A percentile compares a stretch with the other conserved stretches of the same genome.
These are phyloP conservation scores for Aciculoconidium aculeatum DNA, from an alignment of 805 yeast genomes.

Conservation along the genomic window DNA sequence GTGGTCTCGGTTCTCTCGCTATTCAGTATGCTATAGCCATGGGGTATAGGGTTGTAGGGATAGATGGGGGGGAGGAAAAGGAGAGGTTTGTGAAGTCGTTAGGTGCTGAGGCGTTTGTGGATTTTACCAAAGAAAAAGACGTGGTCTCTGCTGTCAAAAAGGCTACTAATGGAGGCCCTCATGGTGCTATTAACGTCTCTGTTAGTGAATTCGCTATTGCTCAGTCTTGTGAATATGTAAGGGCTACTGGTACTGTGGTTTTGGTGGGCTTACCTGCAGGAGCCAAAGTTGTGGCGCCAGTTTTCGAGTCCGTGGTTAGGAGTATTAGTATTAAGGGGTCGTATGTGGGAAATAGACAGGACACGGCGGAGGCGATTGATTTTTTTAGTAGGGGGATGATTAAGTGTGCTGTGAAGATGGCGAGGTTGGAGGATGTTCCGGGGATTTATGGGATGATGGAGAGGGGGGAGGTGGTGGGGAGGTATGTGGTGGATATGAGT, in stretches of 20 bases:
- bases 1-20: constrained; percentile 75
- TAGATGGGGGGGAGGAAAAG: constrained; percentile 73
- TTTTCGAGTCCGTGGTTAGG: constrained; percentile 36
- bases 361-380: constrained; percentile 40
- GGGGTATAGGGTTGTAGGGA: constrained; percentile 64
- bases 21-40: constrained; percentile 71
- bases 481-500: constrained; percentile 43
- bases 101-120: constrained; percentile 24
- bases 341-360: constrained; percentile 43
- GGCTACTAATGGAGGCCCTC: constrained; percentile 69
- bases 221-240: constrained; percentile 37
- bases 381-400: constrained; percentile 39
- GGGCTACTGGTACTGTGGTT: constrained; percentile 38
- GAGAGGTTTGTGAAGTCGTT: constrained; percentile 28
- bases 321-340: constrained; percentile 37
- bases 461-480: constrained; percentile 37
- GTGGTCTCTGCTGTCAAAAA: constrained; percentile 48
- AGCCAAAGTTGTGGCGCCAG: constrained; percentile 34
- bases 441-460: constrained; percentile 35
- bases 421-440: constrained; percentile 36
- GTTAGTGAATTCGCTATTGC: constrained; percentile 64
- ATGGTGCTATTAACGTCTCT: constrained; percentile 71
- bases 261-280: constrained; percentile 43
- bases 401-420: constrained; percentile 37
- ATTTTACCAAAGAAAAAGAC: constrained; percentile 40